Percentiles rank a stretch among this genome's conserved stretches.
Conservation (phyloP, 805 yeast species). For the Monosporozyma aerobia region DNA sequence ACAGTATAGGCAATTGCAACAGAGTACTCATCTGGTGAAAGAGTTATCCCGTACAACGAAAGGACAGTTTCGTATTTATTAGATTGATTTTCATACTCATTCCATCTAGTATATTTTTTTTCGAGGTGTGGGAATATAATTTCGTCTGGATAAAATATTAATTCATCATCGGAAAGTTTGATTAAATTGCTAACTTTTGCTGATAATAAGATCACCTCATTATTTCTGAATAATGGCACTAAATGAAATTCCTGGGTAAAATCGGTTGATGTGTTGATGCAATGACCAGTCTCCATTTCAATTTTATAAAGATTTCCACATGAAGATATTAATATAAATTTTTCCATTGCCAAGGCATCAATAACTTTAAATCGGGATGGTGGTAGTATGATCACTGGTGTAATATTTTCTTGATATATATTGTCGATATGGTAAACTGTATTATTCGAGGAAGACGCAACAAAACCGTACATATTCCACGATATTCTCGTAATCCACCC, state of each 20-base stretch:
- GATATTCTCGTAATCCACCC: constrained; percentile 19
- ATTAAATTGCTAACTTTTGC: constrained; percentile 11
- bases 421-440: constrained; percentile 11
- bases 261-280: neutral
- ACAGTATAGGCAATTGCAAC: constrained; percentile 23
- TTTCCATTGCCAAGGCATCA: constrained; percentile 12
- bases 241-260: constrained; percentile 13
- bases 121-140: constrained; percentile 20
- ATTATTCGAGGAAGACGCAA: constrained; percentile 18
- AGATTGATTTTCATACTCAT: constrained; percentile 17
- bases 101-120: constrained; percentile 25
- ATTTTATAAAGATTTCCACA: constrained; percentile 11
- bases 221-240: constrained; percentile 10
- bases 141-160: constrained; percentile 10
- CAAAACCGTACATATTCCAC: constrained; percentile 9
- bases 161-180: neutral
- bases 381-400: neutral
- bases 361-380: constrained; percentile 15
- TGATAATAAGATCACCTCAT: constrained; percentile 13
- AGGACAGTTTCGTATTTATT: constrained; percentile 22
- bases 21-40: constrained; percentile 24
- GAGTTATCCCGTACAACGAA: constrained; percentile 21
- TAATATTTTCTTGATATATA: neutral
- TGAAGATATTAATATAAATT: constrained; percentile 5
- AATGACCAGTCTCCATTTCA: constrained; percentile 2